These are phyloP conservation scores for Yamadazyma sp. DNA, from an alignment of 805 yeast species.

Conservation along the genomic window DNA sequence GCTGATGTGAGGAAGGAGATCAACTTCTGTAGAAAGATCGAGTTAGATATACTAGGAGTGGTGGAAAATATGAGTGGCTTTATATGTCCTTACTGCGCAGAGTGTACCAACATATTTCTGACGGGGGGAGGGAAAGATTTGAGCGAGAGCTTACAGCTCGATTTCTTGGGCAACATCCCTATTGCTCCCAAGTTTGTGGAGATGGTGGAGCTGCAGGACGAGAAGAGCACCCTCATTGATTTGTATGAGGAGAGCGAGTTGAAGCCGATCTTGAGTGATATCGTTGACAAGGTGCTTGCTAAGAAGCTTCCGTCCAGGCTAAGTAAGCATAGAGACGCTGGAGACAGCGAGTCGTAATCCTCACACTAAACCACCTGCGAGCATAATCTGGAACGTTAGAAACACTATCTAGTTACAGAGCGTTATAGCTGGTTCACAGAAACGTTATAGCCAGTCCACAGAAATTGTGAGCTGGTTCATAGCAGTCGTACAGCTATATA, in stretches of 20 bases:
- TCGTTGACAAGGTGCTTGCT: conserved; percentile 35
- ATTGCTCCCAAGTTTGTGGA: conserved; percentile 91
- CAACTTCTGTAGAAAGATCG: conserved; percentile 86
- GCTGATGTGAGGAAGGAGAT: conserved; percentile 95
- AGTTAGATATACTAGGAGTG: conserved; percentile 76
- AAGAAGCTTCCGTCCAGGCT: conserved; percentile 29
- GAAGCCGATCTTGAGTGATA: conserved; percentile 36
- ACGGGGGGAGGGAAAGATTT: conserved; percentile 85
- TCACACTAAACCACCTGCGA: too few relatives aligned
- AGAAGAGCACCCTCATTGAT: conserved; percentile 30
- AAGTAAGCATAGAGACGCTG: conserved; percentile 8
- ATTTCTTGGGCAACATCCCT: conserved; percentile 84
- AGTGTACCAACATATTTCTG: conserved; percentile 88
- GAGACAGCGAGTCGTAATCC: too few relatives aligned
- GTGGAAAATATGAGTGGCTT: conserved; percentile 97
- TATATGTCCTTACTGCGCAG: conserved; percentile 90
- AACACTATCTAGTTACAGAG: neutral
- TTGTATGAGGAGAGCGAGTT: conserved; percentile 36
- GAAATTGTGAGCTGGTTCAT: too few relatives aligned
- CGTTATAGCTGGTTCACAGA: neutral
- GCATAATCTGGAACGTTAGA: neutral
- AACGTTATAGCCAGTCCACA: too few relatives aligned
- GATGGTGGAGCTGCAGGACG: conserved; percentile 65
- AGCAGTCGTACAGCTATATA: too few relatives aligned
- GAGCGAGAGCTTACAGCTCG: conserved; percentile 60